Evolutionary conservation across 805 yeast genomes (phyloP), one percentile per base, ranked within the genome.

Genomic region (Myxozyma neglecta): DNA sequence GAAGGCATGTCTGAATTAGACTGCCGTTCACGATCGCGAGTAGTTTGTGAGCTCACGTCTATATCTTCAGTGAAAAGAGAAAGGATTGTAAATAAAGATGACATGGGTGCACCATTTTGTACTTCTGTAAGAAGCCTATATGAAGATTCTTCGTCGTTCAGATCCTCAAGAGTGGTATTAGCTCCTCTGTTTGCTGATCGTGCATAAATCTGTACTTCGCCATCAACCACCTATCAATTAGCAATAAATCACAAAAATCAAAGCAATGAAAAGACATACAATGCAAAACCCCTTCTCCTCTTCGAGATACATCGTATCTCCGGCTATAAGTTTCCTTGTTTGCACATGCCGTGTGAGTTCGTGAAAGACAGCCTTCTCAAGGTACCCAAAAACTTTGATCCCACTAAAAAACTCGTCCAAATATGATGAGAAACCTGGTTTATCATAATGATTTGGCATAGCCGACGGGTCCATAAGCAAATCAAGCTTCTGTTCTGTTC

Each of bases 321-420:
- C 93, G 5, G 83, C 81, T 34, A 85, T 85, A 43, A 93, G 73
- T 63, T 89, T 87, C 71, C 90, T 90, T 0, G 98, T 93, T 57
- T 89, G 89, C 90, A 93, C 90, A 63, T 88, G 88, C 71, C 89
- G 87, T 2, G 98, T 92, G 68, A 93, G 80, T 70, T 92, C 98
- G 71, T 92, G 96, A 73, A 93, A 92, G 1, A 93, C 97, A 1
- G 89, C 88, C 63, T 87, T 82, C 67, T 93, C 98, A 53, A 93
- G 79, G 73, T 93, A 93, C 1, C 98, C 98, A 77, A 93, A 94
- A 6, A 94, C 88, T 74, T 90, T 91, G 66, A 94, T 89, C 2
- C 97, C 98, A 54, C 89, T 83, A 50, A 93, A 76, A 69, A 93
- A 93, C 72, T 92, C 96, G 72, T 93, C 97, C 56, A 93, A 76